phyloP scores from a whole-genome alignment of 805 yeast species.

The Candida ovalis region DNA sequence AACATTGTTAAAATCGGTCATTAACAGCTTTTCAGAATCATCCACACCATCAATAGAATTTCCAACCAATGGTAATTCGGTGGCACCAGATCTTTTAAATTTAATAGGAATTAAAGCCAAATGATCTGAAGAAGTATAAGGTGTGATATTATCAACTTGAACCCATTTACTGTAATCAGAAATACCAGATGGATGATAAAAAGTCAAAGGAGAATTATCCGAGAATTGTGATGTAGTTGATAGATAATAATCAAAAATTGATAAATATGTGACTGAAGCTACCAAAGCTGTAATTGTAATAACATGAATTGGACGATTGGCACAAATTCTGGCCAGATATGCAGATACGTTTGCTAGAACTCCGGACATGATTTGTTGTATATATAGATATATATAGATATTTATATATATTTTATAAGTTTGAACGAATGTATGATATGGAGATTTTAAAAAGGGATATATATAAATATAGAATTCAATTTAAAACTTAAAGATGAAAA shows the following conservation, averaged over 20 bases:
- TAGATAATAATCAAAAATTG: constrained; percentile 65
- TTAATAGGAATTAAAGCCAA: constrained; percentile 52
- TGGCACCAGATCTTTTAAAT: constrained; percentile 45
- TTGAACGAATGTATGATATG: too few species aligned
- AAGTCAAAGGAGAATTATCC: constrained; percentile 21
- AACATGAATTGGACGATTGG: constrained; percentile 83
- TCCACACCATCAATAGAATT: constrained; percentile 38
- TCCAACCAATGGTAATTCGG: constrained; percentile 39
- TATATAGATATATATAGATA: not conserved
- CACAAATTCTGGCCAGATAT: constrained; percentile 45
- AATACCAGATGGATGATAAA: constrained; percentile 34
- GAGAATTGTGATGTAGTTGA: constrained; percentile 9
- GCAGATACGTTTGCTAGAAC: constrained; percentile 26
- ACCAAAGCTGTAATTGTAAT: constrained; percentile 66
- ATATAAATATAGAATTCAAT: too few species aligned
- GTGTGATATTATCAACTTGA: constrained; percentile 39
- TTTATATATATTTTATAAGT: too few species aligned
- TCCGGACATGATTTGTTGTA: constrained; percentile 10
- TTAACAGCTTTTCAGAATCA: constrained; percentile 39
- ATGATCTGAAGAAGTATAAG: constrained; percentile 40
- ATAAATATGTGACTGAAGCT: constrained; percentile 77
- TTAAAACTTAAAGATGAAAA: too few species aligned
- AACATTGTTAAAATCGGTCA: constrained; percentile 26
- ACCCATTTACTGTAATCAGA: constrained; percentile 43
- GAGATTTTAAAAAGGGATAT: too few species aligned